Conservation (phyloP, 768 basidiomycete species). For the Amanita pallidorosea region DNA sequence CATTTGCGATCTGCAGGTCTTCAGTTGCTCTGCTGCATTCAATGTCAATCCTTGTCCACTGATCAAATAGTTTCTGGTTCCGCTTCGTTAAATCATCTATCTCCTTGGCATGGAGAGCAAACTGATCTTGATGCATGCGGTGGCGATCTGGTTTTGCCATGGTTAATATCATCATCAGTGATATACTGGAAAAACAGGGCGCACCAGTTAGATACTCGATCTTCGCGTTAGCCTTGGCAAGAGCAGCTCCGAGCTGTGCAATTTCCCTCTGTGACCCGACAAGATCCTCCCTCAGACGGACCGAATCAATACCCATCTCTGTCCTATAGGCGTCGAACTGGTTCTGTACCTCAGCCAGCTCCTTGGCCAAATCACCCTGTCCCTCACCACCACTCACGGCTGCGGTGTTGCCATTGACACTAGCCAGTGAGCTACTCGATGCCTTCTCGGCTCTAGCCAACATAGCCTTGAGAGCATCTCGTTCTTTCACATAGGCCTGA, state of each 20-base stretch:
- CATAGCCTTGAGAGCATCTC: conserved; percentile 76
- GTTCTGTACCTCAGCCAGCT: conserved; percentile 62
- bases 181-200: conserved; percentile 13
- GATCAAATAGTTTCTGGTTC: conserved; percentile 63
- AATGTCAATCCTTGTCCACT: conserved; percentile 66
- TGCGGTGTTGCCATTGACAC: conserved; percentile 10
- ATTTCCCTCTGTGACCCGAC: conserved; percentile 54
- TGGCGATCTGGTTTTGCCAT: conserved; percentile 42
- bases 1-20: conserved; percentile 48
- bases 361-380: conserved; percentile 34
- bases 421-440: conserved; percentile 11
- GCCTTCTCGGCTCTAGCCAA: conserved; percentile 42
- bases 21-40: conserved; percentile 61
- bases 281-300: conserved; percentile 62
- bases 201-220: conserved; percentile 67
- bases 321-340: conserved; percentile 74
- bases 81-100: conserved; percentile 57
- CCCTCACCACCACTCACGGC: conserved; percentile 4
- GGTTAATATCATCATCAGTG: neutral
- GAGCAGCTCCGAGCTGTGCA: conserved; percentile 47
- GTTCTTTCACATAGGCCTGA: conserved; percentile 77
- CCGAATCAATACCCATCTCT: conserved; percentile 75
- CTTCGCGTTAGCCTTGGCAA: conserved; percentile 81
- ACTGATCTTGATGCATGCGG: conserved; percentile 61
- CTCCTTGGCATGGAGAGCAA: conserved; percentile 49